phyloP scores from a whole-genome alignment of 2,329 filamentous ascomycete genomes.

The Phoma sp. region DNA sequence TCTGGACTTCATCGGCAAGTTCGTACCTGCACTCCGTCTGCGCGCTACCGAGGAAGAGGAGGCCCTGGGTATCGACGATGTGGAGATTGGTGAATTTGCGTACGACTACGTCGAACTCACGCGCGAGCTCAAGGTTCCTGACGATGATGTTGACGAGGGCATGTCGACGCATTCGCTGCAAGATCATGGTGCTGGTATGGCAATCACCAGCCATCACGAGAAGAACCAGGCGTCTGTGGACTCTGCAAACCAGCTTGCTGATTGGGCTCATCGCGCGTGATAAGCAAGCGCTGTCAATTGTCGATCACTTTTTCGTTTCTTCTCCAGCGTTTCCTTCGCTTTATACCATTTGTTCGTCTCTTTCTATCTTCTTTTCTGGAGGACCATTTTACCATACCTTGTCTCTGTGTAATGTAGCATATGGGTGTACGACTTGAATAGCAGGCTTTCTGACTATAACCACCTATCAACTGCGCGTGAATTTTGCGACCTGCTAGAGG shows the following conservation, averaged over 20 bases:
- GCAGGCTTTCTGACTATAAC: not conserved
- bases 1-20: constrained; percentile 72
- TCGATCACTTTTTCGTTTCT: not conserved
- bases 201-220: constrained; percentile 38
- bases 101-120: constrained; percentile 91
- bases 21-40: constrained; percentile 76
- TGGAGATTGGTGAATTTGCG: constrained; percentile 91
- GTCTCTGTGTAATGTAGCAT: constrained; percentile 8
- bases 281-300: not conserved
- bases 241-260: constrained; percentile 43
- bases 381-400: not conserved
- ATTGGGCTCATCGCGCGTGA: constrained; percentile 45
- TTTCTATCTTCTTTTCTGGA: not conserved
- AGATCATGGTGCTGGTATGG: constrained; percentile 37
- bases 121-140: constrained; percentile 64
- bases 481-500: not conserved
- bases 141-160: constrained; percentile 50
- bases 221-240: constrained; percentile 48
- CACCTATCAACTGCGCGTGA: not conserved
- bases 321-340: not conserved
- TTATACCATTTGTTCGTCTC: constrained; percentile 9
- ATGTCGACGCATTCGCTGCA: constrained; percentile 44
- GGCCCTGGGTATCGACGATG: constrained; percentile 84
- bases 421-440: constrained; percentile 7
- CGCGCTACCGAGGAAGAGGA: constrained; percentile 79